Base-by-base conservation (phyloP, 148 eudicot species). In the Cornus kousa region DNA sequence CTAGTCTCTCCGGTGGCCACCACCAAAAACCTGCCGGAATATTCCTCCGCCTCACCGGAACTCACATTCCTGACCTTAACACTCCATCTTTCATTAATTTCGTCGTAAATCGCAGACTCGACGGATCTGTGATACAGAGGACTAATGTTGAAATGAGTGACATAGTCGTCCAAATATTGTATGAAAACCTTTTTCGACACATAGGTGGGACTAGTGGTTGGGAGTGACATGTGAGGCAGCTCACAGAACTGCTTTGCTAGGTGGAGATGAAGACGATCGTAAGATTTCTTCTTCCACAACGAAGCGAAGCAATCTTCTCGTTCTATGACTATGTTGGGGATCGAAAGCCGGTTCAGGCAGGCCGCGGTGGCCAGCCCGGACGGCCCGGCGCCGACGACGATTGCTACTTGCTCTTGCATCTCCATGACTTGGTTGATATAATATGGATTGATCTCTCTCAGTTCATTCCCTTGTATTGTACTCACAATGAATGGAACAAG, bases 241-340 rank as follows among this genome's bases (percentile, higher is more conserved):
- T 88, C 77, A 40, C 94, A 88, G 71, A 77, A 83, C 23, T 80
- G 81, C 70, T 95, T 95, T 2, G 89, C 31, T 1, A 93, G 60
- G 71, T 95, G 98, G 13, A 95, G 93, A 33, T 95, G 92, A 16
- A 95, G 86, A 3, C 97, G 88, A 32, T 93, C 90, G 35, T 95
- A 95, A 0, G 94, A 19, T 74, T 87, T 85, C 9, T 93, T 89
- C 78, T 84, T 88, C 97, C 97, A 95, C n/a, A 91, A 19, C 3
- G 97, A 81, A 7, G 93, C 98, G 22, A 70, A 80, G 60, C 93
- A 89, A 43, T 90, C 88, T 69, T 95, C 98, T 74, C 93, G 78
- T 55, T 95, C 98, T 0, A 95, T 74, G 28, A 93, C 10, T 0
- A 86, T 82, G 79, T 87, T 89, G 5, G 96, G 92, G 65, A 95